Base-by-base conservation (phyloP, 495 filamentous ascomycete species). In the Hapsidospora chrysogenum region DNA sequence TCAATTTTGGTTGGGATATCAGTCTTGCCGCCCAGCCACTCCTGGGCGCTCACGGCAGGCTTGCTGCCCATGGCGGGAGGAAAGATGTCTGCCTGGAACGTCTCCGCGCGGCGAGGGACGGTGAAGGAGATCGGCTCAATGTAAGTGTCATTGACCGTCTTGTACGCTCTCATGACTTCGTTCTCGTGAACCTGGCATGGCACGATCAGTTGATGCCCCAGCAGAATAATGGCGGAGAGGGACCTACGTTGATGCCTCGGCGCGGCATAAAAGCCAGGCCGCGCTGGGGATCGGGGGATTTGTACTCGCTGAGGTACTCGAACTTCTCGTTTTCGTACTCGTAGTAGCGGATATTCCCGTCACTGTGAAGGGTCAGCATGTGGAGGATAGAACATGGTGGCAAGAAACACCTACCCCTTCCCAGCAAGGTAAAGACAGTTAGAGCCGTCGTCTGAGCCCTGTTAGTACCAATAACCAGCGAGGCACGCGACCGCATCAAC, bases 281-380 rank as follows among this genome's bases (percentile, higher is more conserved):
- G 45, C 89, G 72, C 63, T 97, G 89, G 17, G 89, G 89, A 41
- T 97, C 89, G 13, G 62, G 60, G 4, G 89, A 96, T 58, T 95
- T 93, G 66, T 96, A 89, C 51, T 96, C 86, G 16, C 85, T 85
- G 17, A 97, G 59, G 55, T 26, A 89, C 52, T 96, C 89, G 53
- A 97, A 93, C 56, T 93, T 94, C 65, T 95, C 85, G 51, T 96
- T 85, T 44, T 86, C 80, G 42, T 92, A 85, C 56, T 97, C 89
- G 52, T 80, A 97, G 60, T 97, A 97, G 26, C 87, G 85, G 44
- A 97, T 97, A 55, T 96, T 97, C 44, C 89, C 89, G 48, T 97
- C 89, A 58, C 85, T 92, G 40, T 22, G 9, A 31, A 7, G 17
- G 29, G 30, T 52, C 28, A 60, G 48, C 30, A 31, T 17, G 3